Base-by-base conservation (phyloP, 208 protist genomes). In the Acanthamoeba triangularis region DNA sequence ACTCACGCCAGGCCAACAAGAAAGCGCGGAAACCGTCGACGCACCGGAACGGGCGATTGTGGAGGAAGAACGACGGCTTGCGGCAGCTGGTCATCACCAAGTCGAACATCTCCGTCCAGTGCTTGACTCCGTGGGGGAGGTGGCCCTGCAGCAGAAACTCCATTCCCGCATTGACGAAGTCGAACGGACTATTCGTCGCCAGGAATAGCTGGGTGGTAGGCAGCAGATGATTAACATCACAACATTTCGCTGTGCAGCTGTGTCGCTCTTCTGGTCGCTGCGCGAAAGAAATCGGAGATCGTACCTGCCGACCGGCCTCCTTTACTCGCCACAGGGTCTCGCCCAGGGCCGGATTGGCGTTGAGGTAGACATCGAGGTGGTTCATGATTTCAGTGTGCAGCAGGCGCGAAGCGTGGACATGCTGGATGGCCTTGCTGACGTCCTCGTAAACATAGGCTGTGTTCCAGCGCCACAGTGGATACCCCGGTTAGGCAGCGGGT, bases 71-170 rank as follows among this genome's bases (percentile, higher is more conserved):
- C n/a, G 63, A 52, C 33, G 96, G 96, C 59, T 96, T 96, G 65
- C 93, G 80, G 33, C 93, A 95, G 67, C 90, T 90, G 25, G 93
- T 95, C 52, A 96, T 96, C 16, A 96, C 82, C 1, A 95, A 76
- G 80, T 96, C 96, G 61, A 96, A 96, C 76, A 96, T 37, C 25
- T 96, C 93, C 28, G 93, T 95, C 96, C 96, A 96, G 67, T 96
- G 80, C 18, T 33, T 65, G 41, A 94, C 87, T 47, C 85, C 67
- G 7, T 61, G 14, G 25, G 84, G 33, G 1, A 96, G 67, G 61
- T 95, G 80, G 30, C 80, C 80, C 52, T 88, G 80, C 52, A 88
- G 35, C 87, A 93, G 52, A 67, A 95, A 95, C 90, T 94, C 87
- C 93, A 96, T 96, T 13, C 96, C 96, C 25, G 56, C 49, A 63